Conservation (phyloP, 2,329 filamentous ascomycete species). For the Aspergillus sergii region DNA sequence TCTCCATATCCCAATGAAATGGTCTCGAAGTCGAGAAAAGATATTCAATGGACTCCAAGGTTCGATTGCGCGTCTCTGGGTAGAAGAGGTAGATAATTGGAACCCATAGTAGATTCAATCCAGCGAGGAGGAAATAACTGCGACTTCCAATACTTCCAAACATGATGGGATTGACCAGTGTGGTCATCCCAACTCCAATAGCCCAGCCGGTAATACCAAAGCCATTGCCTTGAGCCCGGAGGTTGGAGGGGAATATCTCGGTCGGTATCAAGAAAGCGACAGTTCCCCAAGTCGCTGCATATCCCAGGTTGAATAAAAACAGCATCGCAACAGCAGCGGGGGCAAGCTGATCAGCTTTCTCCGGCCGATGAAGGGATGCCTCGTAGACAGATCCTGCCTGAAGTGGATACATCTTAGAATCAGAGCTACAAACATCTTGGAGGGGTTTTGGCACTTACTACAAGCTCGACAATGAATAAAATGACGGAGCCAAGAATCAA, state of each 20-base stretch:
- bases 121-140: slow-evolving; percentile 57
- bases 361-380: slow-evolving; percentile 37
- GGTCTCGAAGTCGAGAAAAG: slow-evolving; percentile 52
- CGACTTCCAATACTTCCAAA: slow-evolving; percentile 48
- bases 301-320: slow-evolving; percentile 46
- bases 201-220: slow-evolving; percentile 64
- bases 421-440: slow-evolving; percentile 29
- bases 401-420: background rate
- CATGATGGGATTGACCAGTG: slow-evolving; percentile 56
- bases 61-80: slow-evolving; percentile 55
- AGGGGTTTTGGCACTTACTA: no score
- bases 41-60: slow-evolving; percentile 54
- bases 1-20: slow-evolving; percentile 51
- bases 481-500: slow-evolving; percentile 44
- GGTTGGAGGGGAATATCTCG: slow-evolving; percentile 61
- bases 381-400: slow-evolving; percentile 49
- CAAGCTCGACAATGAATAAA: slow-evolving; percentile 46
- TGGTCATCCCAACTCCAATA: slow-evolving; percentile 58
- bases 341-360: slow-evolving; percentile 42
- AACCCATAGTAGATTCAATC: slow-evolving; percentile 54
- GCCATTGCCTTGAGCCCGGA: slow-evolving; percentile 62
- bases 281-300: slow-evolving; percentile 55
- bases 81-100: slow-evolving; percentile 55
- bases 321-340: slow-evolving; percentile 53
- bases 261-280: slow-evolving; percentile 56